Evolutionary conservation across 345 rosid genomes (phyloP).

Genomic region (Eutrema japonicum): DNA sequence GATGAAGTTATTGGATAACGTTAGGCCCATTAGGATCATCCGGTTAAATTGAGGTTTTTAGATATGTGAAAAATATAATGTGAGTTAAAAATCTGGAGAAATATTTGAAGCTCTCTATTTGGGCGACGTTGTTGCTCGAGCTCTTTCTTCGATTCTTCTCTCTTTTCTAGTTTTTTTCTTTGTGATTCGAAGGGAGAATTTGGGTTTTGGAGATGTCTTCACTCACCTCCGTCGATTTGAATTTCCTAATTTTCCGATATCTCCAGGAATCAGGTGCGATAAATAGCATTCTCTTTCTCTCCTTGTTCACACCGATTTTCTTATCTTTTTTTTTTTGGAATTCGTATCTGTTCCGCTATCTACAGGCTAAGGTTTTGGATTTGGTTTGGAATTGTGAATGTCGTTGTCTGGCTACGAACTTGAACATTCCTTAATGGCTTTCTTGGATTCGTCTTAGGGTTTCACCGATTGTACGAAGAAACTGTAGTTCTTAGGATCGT

Average conservation of each 20-base stretch:
- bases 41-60: background rate
- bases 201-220: constrained; percentile 53
- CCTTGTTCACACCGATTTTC: background rate
- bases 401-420: background rate
- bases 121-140: constrained; percentile 16
- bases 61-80: constrained; percentile 2
- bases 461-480: background rate
- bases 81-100: constrained; percentile 13
- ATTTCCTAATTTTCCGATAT: constrained; percentile 89
- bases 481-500: background rate
- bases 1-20: background rate
- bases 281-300: background rate
- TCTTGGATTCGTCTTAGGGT: constrained; percentile 28
- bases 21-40: constrained; percentile 17
- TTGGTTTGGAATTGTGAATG: constrained; percentile 26
- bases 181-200: constrained; percentile 7
- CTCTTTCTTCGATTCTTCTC: background rate
- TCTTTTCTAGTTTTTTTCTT: background rate
- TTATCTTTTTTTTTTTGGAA: background rate
- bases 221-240: constrained; percentile 80
- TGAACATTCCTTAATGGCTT: background rate
- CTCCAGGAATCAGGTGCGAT: constrained; percentile 87
- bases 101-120: background rate
- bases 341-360: constrained; percentile 36
- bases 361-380: constrained; percentile 13